A percentile compares a stretch with the other conserved stretches of the same genome.
Evolutionary conservation across 2,329 filamentous ascomycete species (phyloP).

Genomic region (Neodidymelliopsis sp.): DNA sequence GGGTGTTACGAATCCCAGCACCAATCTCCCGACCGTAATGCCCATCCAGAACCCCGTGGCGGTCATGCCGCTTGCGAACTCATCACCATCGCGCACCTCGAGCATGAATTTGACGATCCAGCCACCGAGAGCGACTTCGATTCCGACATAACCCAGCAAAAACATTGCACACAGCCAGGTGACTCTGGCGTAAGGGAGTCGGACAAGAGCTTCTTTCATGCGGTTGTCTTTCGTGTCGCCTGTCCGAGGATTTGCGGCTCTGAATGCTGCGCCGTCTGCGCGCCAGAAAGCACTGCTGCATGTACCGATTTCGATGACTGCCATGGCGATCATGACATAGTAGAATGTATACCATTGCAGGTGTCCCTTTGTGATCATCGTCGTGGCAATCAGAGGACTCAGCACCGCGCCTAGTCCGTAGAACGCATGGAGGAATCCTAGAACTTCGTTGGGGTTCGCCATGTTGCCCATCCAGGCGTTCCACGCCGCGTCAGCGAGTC

Average conservation of each 20-base stretch:
- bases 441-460: slow-evolving; percentile 74
- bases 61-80: slow-evolving; percentile 77
- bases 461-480: slow-evolving; percentile 72
- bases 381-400: slow-evolving; percentile 73
- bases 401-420: slow-evolving; percentile 77
- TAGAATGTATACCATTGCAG: slow-evolving; percentile 78
- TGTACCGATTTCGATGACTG: slow-evolving; percentile 63
- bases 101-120: slow-evolving; percentile 89
- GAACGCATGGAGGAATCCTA: slow-evolving; percentile 75
- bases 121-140: slow-evolving; percentile 77
- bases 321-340: slow-evolving; percentile 73
- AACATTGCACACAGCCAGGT: slow-evolving; percentile 80
- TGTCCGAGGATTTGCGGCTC: slow-evolving; percentile 57
- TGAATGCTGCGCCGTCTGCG: slow-evolving; percentile 66
- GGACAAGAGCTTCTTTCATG: slow-evolving; percentile 60
- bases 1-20: slow-evolving; percentile 79
- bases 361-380: slow-evolving; percentile 70
- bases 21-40: slow-evolving; percentile 75
- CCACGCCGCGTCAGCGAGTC: slow-evolving; percentile 68
- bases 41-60: slow-evolving; percentile 87
- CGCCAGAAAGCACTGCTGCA: slow-evolving; percentile 68
- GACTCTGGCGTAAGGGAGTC: slow-evolving; percentile 58
- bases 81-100: slow-evolving; percentile 70
- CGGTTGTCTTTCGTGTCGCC: slow-evolving; percentile 56
- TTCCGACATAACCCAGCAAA: slow-evolving; percentile 79